Evolutionary conservation across 2,329 filamentous ascomycete species (phyloP).

Genomic region (Fusarium anthophilum): DNA sequence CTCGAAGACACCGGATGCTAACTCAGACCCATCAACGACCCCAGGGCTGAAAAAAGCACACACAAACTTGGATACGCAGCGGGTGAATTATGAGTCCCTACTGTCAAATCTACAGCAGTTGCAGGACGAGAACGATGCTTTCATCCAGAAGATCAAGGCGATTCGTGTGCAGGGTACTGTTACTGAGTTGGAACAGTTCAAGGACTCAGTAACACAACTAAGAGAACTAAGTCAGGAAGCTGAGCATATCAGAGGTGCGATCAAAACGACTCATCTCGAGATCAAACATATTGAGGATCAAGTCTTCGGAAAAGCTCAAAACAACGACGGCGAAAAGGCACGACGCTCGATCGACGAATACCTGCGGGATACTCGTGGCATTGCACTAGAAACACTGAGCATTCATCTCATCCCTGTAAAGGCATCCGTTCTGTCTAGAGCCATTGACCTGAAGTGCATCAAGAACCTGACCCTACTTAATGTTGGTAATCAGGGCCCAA

Average conservation of each 20-base stretch:
- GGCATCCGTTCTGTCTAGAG: slow-evolving; percentile 63
- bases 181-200: slow-evolving; percentile 41
- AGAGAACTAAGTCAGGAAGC: slow-evolving; percentile 45
- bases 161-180: slow-evolving; percentile 38
- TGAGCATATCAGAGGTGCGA: slow-evolving; percentile 47
- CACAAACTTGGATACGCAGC: slow-evolving; percentile 43
- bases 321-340: slow-evolving; percentile 20
- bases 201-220: slow-evolving; percentile 41
- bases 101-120: slow-evolving; percentile 46
- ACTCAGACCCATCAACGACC: neutral
- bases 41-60: slow-evolving; percentile 7
- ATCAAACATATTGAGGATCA: slow-evolving; percentile 46
- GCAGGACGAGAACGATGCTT: slow-evolving; percentile 42
- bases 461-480: slow-evolving; percentile 68
- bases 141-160: slow-evolving; percentile 46
- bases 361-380: slow-evolving; percentile 65
- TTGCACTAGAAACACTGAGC: slow-evolving; percentile 63
- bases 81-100: slow-evolving; percentile 47
- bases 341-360: slow-evolving; percentile 59
- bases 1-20: neutral
- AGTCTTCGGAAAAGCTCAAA: slow-evolving; percentile 34
- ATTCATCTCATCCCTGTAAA: slow-evolving; percentile 70
- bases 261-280: slow-evolving; percentile 50
- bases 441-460: slow-evolving; percentile 66
- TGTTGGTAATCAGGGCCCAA: slow-evolving; percentile 67